Base-by-base conservation (phyloP, 179 eudicot species). In the Beta macrorhiza region DNA sequence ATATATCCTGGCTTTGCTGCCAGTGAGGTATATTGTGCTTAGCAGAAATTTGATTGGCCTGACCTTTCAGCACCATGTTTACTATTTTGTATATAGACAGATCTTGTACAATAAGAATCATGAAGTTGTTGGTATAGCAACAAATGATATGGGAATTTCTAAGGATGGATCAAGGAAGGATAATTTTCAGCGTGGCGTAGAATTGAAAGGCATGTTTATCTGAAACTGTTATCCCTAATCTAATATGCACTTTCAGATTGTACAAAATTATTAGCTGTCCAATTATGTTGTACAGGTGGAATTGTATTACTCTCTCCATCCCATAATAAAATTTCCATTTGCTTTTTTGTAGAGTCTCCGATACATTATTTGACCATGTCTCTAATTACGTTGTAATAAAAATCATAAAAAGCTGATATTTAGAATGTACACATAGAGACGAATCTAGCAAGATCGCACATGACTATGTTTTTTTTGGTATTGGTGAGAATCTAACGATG, bases 1-100 rank as follows among this genome's bases (percentile, higher is more conserved):
- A 87, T 96, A 86, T 96, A 94, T 89, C 99, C 98, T 63, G 97
- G 99, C 69, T 96, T 96, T 91, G 96, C 99, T 86, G 99, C 99
- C 79, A 92, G 92, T 85, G 99, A 96, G 99, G 99, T 96, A 88
- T 56, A 81, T 64, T 82, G 42, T 76, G 82, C 80, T 79, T 79
- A 83, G 59, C 77, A 59, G 3, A 77, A 64, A 56, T 65, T 77
- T 56, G 25, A 63, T 61, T 65, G 44, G 20, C 77, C 53, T 37
- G 44, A 62, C 63, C 57, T 74, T 37, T 77, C 81, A 52, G 74
- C 65, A 64, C 84, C 62, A 63, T 78, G 77, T 74, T 81, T 49
- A 72, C 65, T 77, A 59, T 57, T 56, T 58, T 80, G 52, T 78
- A 53, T 61, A 55, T 82, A 82, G 85, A 80, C 91, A 94, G 98